Evolutionary conservation across 2,329 filamentous ascomycete genomes (phyloP).

Genomic region (Delphinella strobiligena): DNA sequence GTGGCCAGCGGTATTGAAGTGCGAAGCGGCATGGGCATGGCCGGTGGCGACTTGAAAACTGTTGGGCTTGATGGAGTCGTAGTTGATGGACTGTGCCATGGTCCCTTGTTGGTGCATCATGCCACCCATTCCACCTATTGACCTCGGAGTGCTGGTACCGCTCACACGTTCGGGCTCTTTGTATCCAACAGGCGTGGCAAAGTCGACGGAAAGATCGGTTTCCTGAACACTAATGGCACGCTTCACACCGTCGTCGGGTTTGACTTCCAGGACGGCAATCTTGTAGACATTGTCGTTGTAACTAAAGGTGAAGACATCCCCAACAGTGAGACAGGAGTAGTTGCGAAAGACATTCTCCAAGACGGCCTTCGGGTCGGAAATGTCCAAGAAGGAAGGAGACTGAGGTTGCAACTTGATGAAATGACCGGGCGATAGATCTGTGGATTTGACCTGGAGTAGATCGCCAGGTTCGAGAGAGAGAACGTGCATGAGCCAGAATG

Average conservation of each 20-base stretch:
- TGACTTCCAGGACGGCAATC: constrained; percentile 86
- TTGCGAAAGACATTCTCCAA: constrained; percentile 93
- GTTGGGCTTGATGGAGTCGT: constrained; percentile 74
- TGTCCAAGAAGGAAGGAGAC: constrained; percentile 85
- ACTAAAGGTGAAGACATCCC: constrained; percentile 88
- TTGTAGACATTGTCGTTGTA: constrained; percentile 94
- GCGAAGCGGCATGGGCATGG: constrained; percentile 54
- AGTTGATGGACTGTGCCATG: constrained; percentile 98
- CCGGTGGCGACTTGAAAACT: constrained; percentile 52
- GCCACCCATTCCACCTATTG: constrained; percentile 53
- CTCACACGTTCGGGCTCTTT: constrained; percentile 70
- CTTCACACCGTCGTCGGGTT: constrained; percentile 72
- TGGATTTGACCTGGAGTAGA: constrained; percentile 88
- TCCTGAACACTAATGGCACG: constrained; percentile 85
- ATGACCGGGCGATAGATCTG: constrained; percentile 76
- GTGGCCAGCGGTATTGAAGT: constrained; percentile 72
- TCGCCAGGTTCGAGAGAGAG: constrained; percentile 83
- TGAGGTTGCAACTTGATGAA: constrained; percentile 97
- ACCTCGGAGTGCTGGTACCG: constrained; percentile 78
- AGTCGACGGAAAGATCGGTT: constrained; percentile 93
- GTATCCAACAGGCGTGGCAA: constrained; percentile 86
- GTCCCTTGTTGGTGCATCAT: constrained; percentile 70
- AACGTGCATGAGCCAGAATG: constrained; percentile 95
- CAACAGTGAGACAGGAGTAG: constrained; percentile 85
- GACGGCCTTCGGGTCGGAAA: constrained; percentile 92